Conservation (phyloP, 1,139 yeast species). For the Geotrichum fermentans region DNA sequence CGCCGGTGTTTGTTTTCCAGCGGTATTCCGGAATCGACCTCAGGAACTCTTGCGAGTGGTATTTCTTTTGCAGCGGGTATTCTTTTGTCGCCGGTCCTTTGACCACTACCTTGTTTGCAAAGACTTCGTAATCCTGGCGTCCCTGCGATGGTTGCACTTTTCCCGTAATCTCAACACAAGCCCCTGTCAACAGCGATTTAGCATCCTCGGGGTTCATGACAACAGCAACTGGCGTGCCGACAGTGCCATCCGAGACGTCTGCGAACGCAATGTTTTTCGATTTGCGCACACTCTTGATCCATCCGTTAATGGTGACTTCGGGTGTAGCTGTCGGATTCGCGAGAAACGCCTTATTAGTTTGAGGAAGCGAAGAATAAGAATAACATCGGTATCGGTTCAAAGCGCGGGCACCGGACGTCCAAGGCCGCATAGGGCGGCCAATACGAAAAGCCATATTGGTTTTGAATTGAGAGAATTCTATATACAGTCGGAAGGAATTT, state of each 20-base stretch:
- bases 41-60: constrained; percentile 59
- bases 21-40: constrained; percentile 71
- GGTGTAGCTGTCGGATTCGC: constrained; percentile 8
- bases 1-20: constrained; percentile 63
- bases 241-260: constrained; percentile 75
- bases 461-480: too few species aligned
- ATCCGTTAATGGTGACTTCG: constrained; percentile 49
- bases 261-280: constrained; percentile 76
- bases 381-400: neutral
- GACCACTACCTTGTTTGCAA: constrained; percentile 38
- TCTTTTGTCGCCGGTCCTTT: constrained; percentile 48
- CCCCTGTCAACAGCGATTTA: constrained; percentile 41
- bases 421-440: neutral
- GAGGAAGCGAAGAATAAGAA: constrained; percentile 18
- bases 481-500: too few species aligned
- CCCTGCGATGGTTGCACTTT: constrained; percentile 32
- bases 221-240: constrained; percentile 51
- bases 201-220: constrained; percentile 40
- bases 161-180: constrained; percentile 46
- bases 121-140: constrained; percentile 46
- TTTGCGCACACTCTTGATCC: constrained; percentile 66
- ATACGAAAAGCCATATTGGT: neutral
- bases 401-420: neutral
- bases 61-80: constrained; percentile 83
- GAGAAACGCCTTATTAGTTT: constrained; percentile 15